Conservation (phyloP, 805 yeast species). For the Candida yuanshanica region DNA sequence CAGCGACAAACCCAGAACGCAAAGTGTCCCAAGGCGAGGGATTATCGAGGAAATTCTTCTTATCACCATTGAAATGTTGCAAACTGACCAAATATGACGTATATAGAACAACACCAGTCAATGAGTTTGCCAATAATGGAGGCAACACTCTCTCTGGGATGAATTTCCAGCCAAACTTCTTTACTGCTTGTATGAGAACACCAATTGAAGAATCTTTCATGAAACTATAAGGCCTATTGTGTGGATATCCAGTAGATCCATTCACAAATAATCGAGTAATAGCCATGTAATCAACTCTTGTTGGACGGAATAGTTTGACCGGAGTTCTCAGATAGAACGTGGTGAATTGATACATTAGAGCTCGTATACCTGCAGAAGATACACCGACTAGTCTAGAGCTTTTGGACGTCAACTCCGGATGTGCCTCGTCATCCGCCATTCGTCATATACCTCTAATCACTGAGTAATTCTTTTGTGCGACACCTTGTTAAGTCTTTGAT, state of each 20-base stretch:
- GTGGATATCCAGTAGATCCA: slow-evolving; percentile 34
- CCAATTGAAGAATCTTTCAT: slow-evolving; percentile 72
- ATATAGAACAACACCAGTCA: slow-evolving; percentile 82
- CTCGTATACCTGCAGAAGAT: slow-evolving; percentile 81
- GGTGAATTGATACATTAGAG: slow-evolving; percentile 72
- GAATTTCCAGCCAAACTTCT: slow-evolving; percentile 77
- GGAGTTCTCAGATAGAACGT: slow-evolving; percentile 74
- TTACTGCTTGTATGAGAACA: slow-evolving; percentile 62
- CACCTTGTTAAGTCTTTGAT: no score
- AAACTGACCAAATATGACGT: slow-evolving; percentile 68
- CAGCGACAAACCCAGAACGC: slow-evolving; percentile 81
- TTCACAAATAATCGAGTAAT: slow-evolving; percentile 49
- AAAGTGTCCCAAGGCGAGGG: slow-evolving; percentile 47
- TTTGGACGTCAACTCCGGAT: slow-evolving; percentile 28
- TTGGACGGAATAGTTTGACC: slow-evolving; percentile 83
- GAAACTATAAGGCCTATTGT: slow-evolving; percentile 44
- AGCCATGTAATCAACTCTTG: slow-evolving; percentile 81
- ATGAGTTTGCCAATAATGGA: slow-evolving; percentile 82
- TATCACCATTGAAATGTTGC: slow-evolving; percentile 28
- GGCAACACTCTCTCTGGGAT: slow-evolving; percentile 79
- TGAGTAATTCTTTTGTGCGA: no score
- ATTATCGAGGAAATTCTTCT: slow-evolving; percentile 17
- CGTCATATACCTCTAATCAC: not conserved
- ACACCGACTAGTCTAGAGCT: slow-evolving; percentile 61
- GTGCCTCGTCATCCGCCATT: slow-evolving; percentile 1